A percentile compares a stretch with the other conserved stretches of the same genome.
Conservation (phyloP, 208 protist species). For the Leishmania tropica region DNA sequence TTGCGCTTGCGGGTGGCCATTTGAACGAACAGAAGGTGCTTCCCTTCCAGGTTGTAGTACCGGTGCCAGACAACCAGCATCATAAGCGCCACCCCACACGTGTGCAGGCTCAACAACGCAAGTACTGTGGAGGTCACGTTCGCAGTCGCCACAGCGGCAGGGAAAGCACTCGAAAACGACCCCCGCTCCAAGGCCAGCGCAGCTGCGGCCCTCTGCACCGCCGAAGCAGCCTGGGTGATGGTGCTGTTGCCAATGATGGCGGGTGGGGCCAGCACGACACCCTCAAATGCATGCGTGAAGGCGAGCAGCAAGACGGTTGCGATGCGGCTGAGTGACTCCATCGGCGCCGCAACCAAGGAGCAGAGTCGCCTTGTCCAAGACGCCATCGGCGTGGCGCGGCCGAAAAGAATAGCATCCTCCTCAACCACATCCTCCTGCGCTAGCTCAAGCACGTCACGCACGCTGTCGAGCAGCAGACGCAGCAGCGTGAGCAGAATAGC, state of each 20-base stretch:
- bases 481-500: slow-evolving; percentile 13
- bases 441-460: slow-evolving; percentile 11
- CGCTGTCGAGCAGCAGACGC: slow-evolving; percentile 19
- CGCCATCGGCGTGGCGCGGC: slow-evolving; percentile 26
- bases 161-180: background rate
- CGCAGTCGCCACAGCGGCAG: background rate
- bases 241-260: background rate
- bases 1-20: slow-evolving; percentile 56
- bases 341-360: slow-evolving; percentile 16
- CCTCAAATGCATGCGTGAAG: slow-evolving; percentile 4
- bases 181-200: background rate
- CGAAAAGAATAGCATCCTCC: slow-evolving; percentile 68
- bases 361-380: slow-evolving; percentile 21
- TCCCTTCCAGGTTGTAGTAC: slow-evolving; percentile 70
- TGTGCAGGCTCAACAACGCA: slow-evolving; percentile 27
- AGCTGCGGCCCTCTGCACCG: background rate
- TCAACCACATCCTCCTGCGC: slow-evolving; percentile 43
- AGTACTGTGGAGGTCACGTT: slow-evolving; percentile 27
- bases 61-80: slow-evolving; percentile 44
- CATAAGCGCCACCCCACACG: slow-evolving; percentile 21
- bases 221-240: background rate
- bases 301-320: slow-evolving; percentile 18
- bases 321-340: slow-evolving; percentile 33
- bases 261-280: background rate
- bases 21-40: slow-evolving; percentile 71